Evolutionary conservation across 1,139 yeast species (phyloP), one percentile per base, ranked within the genome.

Genomic region (Scheffersomyces titani): DNA sequence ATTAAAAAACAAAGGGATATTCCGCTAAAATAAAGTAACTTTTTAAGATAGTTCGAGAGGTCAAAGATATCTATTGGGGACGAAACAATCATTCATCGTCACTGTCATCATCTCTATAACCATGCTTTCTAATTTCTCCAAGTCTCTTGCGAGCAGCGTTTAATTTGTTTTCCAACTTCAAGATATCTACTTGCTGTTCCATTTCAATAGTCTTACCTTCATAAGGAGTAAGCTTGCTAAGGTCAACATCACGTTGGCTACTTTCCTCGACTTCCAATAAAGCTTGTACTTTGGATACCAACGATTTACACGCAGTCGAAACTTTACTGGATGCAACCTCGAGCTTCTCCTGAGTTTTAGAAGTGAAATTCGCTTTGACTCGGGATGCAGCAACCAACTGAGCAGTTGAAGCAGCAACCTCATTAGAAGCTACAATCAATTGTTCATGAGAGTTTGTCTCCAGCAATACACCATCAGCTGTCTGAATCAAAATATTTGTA

Each of bases 171-270:
- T 92, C 97, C 60, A 92, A 77, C 71, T 90, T 90, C 71, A 92
- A 80, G 51, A 92, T 92, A 70, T 90, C 93, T 16, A 92, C 97
- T 70, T 92, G 97, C 72, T 92, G 97, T 67, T 92, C 97, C 97
- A 92, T 91, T 68, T 93, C 96, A 36, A 86, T 82, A 0, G 96
- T 90, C 72, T 90, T 90, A 65, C 92, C 92, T 70, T 91, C 97
- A 68, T 90, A 92, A 20, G 91, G 84, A 18, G 92, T 82, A 59
- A 91, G 74, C 65, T 82, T 84, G 44, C 89, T 81, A 68, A 88
- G 89, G 68, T 92, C 97, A 55, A 88, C 70, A 45, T 82, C 85
- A 55, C 80, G 75, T 54, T 77, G 71, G 6, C 64, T 52, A 16
- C 63, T 61, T 6, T 72, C 75, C 19, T 73, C 78, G 51, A 78